Base-by-base conservation (phyloP, 2,329 filamentous ascomycete species). In the Stachybotrys chartarum region DNA sequence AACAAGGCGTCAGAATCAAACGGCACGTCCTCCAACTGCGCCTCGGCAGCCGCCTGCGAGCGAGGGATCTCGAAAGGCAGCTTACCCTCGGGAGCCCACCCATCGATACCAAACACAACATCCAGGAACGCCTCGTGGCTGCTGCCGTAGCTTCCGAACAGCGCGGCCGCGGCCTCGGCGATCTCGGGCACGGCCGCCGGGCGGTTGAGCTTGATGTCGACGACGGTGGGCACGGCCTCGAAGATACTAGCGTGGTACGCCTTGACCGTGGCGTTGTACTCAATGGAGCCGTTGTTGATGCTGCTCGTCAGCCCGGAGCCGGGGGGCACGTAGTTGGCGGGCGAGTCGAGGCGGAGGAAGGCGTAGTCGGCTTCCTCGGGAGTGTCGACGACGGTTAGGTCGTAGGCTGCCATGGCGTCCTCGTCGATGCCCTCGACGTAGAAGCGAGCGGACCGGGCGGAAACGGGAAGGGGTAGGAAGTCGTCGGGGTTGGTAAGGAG, bases 101-200 rank as follows among this genome's bases (percentile, higher is more conserved):
- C 50, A 7, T 66, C 68, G 2, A 67, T 59, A 0, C 66, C 67
- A 53, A 78, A 75, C 0, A 78, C 46, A 1, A 78, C 67, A 57
- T 77, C 75, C 5, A 79, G 54, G 55, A 78, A 74, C 0, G 75
- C 75, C 5, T 75, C 69, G 0, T 65, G 61, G 16, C 68, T 66
- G 39, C 69, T 71, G 0, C 75, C 75, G 53, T 68, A 77, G 58
- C 68, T 77, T 7, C 62, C 74, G 30, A 76, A 57, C 7, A 77
- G 55, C 5, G 74, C 74, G 1, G 32, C 35, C 18, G 32, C 50
- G 17, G 50, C 32, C 35, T 52, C 50, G n/a, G 35, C 31, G 18
- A 52, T 42, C n/a, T 42, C 32, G 17, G 50, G 31, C 24, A 52
- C 32, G 12, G 35, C 50, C 3, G 50, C 50, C n/a, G 50, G 50